Evolutionary conservation across 176 grass and related monocot species (phyloP).

Genomic region (Juncus effusus): DNA sequence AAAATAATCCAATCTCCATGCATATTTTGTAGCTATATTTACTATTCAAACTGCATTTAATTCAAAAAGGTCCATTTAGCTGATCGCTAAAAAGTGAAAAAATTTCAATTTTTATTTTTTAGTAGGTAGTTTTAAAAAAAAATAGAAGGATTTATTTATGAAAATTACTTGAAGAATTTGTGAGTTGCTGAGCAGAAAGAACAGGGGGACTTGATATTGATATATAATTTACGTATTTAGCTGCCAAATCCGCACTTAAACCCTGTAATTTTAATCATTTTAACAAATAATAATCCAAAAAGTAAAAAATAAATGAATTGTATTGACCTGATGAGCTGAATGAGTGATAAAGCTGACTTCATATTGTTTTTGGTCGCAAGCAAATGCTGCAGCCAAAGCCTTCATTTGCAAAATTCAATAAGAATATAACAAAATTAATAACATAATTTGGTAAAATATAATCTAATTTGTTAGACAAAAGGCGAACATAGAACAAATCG

Average conservation of each 20-base stretch:
- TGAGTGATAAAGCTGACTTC: constrained; percentile 69
- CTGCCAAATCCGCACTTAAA: constrained; percentile 47
- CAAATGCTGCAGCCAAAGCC: constrained; percentile 69
- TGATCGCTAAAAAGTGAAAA: too few relatives aligned
- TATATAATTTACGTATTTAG: constrained; percentile 55
- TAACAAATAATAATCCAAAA: constrained; percentile 21
- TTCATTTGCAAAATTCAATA: constrained; percentile 14
- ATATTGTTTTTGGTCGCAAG: constrained; percentile 52
- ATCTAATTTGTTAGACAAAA: background rate
- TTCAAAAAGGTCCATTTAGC: too few relatives aligned
- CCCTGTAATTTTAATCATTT: constrained; percentile 33
- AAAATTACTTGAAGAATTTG: constrained; percentile 48
- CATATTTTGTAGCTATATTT: too few relatives aligned
- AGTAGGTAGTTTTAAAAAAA: background rate
- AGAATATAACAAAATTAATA: too few relatives aligned
- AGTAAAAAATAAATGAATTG: background rate
- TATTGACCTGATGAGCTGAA: constrained; percentile 61
- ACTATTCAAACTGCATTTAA: too few relatives aligned
- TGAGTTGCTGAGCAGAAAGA: constrained; percentile 40
- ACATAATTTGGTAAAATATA: background rate
- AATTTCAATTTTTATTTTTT: too few relatives aligned
- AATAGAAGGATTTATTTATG: constrained; percentile 7
- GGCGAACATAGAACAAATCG: too few relatives aligned
- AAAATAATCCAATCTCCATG: too few relatives aligned
- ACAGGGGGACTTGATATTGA: constrained; percentile 61